Evolutionary conservation across 495 filamentous ascomycete species (phyloP), one percentile per base, ranked within the genome.

Genomic region (Articulospora tetracladia): DNA sequence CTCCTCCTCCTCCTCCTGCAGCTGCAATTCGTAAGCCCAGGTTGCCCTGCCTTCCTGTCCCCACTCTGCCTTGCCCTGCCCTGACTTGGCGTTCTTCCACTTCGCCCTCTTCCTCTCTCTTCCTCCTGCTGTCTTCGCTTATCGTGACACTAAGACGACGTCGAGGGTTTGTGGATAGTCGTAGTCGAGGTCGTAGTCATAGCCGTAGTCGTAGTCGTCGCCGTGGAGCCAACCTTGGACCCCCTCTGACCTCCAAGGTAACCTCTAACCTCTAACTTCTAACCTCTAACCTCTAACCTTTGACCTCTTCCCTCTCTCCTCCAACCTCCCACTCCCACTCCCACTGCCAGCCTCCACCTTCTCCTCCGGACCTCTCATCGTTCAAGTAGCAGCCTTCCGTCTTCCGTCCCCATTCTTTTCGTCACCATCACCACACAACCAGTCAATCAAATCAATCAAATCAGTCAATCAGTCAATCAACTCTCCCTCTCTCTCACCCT

Each of bases 21-120:
- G 22, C 51, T 61, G 51, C 58, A 55, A 61, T 55, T 61, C 58
- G 51, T 55, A 55, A 61, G 50, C 58, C n/a, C n/a, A n/a, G n/a
- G n/a, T n/a, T n/a, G n/a, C n/a, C n/a, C n/a, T n/a, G n/a, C n/a
- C 20, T 36, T 39, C 6, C 20, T 55, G 11, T 6, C 53, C 51
- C 12, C 47, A 24, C 11, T 6, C 47, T 39, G 34, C 34, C 10
- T n/a, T 39, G 34, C 34, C 10, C 34, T 39, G 34, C 34, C 10
- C 34, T 39, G 34, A n/a, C 34, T 10, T 39, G 20, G 10, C 46
- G 46, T 49, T 23, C 46, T 49, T 49, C 46, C 22, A 22, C 20
- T 49, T 22, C 22, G 20, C 46, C 22, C 22, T 49, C 8, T 20
- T 23, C 12, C 22, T 8, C 20, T 20, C 20, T 20, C 20, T 49